Percentiles rank a stretch among this genome's conserved stretches.
phyloP scores from a whole-genome alignment of 2,329 filamentous ascomycete genomes.

The Ophiostoma pallidulum region DNA sequence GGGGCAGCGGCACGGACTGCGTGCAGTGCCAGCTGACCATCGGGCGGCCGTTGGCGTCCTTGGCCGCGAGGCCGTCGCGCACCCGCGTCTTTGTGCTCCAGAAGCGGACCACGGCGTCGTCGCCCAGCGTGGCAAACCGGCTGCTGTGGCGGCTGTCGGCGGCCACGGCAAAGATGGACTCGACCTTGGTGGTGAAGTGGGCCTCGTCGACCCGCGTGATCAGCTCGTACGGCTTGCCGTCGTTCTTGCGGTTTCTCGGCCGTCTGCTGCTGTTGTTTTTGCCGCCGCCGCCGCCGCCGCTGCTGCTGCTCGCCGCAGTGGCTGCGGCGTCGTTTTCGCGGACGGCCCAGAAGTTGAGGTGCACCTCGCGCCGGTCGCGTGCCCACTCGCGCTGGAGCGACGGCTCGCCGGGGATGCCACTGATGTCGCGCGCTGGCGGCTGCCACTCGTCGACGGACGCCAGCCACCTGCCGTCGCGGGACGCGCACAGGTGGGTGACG shows the following conservation, averaged over 20 bases:
- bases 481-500: conserved; percentile 65
- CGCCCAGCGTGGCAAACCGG: conserved; percentile 77
- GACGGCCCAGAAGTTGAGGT: conserved; percentile 83
- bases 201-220: conserved; percentile 77
- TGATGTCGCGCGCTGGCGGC: conserved; percentile 60
- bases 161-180: conserved; percentile 61
- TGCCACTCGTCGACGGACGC: conserved; percentile 88
- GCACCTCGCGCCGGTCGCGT: conserved; percentile 56
- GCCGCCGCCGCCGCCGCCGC: background rate
- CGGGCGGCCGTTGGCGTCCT: conserved; percentile 43
- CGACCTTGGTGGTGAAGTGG: conserved; percentile 50
- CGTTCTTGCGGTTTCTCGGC: no score
- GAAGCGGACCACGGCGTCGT: conserved; percentile 66
- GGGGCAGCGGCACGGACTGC: conserved; percentile 39
- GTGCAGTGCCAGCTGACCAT: conserved; percentile 68
- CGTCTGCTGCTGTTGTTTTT: background rate
- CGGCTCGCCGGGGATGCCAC: conserved; percentile 40
- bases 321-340: conserved; percentile 29
- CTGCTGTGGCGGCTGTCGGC: conserved; percentile 53
- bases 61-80: conserved; percentile 57
- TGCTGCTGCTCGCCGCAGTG: conserved; percentile 24
- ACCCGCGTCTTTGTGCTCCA: conserved; percentile 70
- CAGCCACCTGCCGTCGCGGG: conserved; percentile 76
- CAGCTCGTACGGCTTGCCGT: conserved; percentile 54
- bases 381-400: conserved; percentile 33